These are phyloP conservation scores for Phoenix roebelenii DNA, from an alignment of 176 grass and related monocot species.

Conservation along the genomic window DNA sequence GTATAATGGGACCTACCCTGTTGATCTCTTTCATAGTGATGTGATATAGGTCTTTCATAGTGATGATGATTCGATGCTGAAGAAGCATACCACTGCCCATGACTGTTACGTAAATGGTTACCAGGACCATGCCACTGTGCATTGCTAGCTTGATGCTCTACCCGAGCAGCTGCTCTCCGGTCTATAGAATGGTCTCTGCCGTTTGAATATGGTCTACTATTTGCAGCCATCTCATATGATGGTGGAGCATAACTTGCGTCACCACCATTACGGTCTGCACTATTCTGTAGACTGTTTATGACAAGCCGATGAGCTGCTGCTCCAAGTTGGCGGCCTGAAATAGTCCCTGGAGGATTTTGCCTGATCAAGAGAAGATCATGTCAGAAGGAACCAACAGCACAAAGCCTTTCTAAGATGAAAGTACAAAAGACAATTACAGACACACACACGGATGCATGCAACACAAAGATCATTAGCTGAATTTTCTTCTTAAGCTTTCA, in stretches of 20 bases:
- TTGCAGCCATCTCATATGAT: conserved; percentile 37
- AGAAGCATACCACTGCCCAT: conserved; percentile 25
- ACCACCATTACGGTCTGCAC: conserved; percentile 17
- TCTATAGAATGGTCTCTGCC: conserved; percentile 20
- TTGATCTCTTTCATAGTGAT: conserved; percentile 31
- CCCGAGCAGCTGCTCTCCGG: conserved; percentile 25
- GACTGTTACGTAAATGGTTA: conserved; percentile 20
- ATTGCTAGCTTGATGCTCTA: conserved; percentile 31
- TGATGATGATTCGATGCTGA: conserved; percentile 31
- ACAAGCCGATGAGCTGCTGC: conserved; percentile 75
- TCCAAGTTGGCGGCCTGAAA: conserved; percentile 70
- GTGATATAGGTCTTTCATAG: conserved; percentile 25
- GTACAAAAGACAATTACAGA: neutral
- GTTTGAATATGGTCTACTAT: conserved; percentile 35
- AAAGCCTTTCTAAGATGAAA: conserved; percentile 2
- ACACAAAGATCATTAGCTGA: neutral
- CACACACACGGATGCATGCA: no score
- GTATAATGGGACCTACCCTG: conserved; percentile 23
- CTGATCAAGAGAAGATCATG: conserved; percentile 31
- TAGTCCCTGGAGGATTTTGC: conserved; percentile 59
- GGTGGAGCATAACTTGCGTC: conserved; percentile 22
- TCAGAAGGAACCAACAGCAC: neutral
- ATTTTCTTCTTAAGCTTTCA: no score
- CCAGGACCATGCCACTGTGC: conserved; percentile 31
- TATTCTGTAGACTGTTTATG: conserved; percentile 55